Evolutionary conservation across 257 asterid species (phyloP), one percentile per base, ranked within the genome.

Genomic region (Buddleja alternifolia): DNA sequence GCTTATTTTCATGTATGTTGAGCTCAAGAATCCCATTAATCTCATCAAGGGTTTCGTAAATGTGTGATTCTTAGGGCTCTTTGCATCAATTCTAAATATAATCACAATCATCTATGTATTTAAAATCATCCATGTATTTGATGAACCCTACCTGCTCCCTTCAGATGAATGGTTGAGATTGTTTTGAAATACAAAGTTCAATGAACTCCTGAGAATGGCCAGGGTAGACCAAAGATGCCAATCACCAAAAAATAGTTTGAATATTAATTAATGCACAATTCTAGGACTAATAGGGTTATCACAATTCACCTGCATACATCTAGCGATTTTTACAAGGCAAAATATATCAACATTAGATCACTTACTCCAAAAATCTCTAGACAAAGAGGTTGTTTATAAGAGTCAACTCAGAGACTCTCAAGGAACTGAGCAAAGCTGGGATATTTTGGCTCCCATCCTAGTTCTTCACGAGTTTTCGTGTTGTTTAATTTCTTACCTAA

Each of bases 381-480:
- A 3, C 5, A 14, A 64, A 29, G 23, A 16, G 56, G 25, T 11
- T 39, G 51, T 6, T 37, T n/a, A 25, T 56, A 66, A 15, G 15
- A 54, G 10, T 39, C 40, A 29, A 48, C 25, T 78, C 39, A 68
- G 72, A 80, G 66, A 74, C 77, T 50, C 83, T 64, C 88, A 37
- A 88, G 89, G 77, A 88, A 88, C 69, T 86, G 73, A 8, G 85
- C 83, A 70, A 88, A 88, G 81, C 90, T 86, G 57, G 83, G 79
- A 72, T 84, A 88, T 54, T 82, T 84, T 5, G 93, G 93, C 75
- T 84, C 86, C 96, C 96, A 88, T 52, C 82, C 86, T 59, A 88
- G 51, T 58, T 86, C 91, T 15, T 78, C 74, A 21, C 89, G 85
- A 15, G 96, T 82, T 77, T 69, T 84, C 7, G 84, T 73, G 73